phyloP scores from a whole-genome alignment of 768 basidiomycete genomes.

The Boletellus emodensis region DNA sequence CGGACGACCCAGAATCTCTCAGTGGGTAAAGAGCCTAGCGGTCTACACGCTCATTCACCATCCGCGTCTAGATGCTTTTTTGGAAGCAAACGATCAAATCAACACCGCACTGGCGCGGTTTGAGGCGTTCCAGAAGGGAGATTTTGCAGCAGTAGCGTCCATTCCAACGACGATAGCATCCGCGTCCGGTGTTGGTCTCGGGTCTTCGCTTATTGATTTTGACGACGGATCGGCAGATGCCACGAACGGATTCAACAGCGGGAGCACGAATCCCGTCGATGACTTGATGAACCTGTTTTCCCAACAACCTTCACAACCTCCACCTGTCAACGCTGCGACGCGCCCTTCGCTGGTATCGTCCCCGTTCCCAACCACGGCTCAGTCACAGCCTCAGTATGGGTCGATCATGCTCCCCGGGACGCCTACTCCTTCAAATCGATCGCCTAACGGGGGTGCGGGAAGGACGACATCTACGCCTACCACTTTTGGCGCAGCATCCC shows the following conservation, averaged over 20 bases:
- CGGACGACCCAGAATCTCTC: conserved; percentile 85
- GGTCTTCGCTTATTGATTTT: conserved; percentile 70
- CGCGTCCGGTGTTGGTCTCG: conserved; percentile 20
- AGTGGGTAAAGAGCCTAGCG: conserved; percentile 43
- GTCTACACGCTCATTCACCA: not conserved
- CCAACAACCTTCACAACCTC: conserved; percentile 10
- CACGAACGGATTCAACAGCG: conserved; percentile 10
- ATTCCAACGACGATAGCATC: conserved; percentile 58
- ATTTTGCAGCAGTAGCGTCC: conserved; percentile 70
- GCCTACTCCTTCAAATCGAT: conserved; percentile 25
- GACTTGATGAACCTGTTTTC: conserved; percentile 66
- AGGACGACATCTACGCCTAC: conserved; percentile 15
- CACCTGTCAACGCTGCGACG: conserved; percentile 26
- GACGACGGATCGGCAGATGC: conserved; percentile 45
- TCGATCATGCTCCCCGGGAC: conserved; percentile 44
- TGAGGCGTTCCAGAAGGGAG: conserved; percentile 90
- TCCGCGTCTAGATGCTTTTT: conserved; percentile 67
- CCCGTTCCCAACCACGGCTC: conserved; percentile 9
- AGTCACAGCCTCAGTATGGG: conserved; percentile 31
- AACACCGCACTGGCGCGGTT: conserved; percentile 89
- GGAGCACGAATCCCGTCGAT: conserved; percentile 33
- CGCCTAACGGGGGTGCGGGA: conserved; percentile 9
- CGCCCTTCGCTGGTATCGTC: conserved; percentile 21
- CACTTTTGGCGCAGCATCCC: not conserved
- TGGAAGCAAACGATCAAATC: conserved; percentile 97